Evolutionary conservation across 805 yeast species (phyloP).

Genomic region (Pichia occidentalis): DNA sequence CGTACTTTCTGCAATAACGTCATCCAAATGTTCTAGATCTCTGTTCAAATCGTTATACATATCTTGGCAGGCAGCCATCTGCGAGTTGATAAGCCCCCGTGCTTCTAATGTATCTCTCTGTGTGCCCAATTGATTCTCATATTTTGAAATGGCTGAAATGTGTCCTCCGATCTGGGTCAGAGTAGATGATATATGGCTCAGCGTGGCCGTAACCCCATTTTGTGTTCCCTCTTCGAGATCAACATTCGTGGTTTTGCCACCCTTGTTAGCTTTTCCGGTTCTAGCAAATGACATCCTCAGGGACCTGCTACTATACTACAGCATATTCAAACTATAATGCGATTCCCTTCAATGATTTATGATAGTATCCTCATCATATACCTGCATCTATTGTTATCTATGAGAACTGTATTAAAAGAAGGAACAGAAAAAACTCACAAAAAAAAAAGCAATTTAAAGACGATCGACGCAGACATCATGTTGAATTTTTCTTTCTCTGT

Average conservation of each 20-base stretch:
- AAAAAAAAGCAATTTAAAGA: too few relatives aligned
- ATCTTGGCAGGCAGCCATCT: conserved; percentile 16
- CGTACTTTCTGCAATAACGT: neutral
- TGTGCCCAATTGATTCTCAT: conserved; percentile 46
- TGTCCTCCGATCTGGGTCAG: conserved; percentile 1
- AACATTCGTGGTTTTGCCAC: neutral
- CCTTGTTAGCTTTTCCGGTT: too few relatives aligned
- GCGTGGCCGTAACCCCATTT: neutral
- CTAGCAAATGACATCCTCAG: too few relatives aligned
- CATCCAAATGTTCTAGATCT: conserved; percentile 14
- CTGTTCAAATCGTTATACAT: conserved; percentile 16
- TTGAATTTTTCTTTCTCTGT: too few relatives aligned
- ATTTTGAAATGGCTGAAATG: conserved; percentile 44
- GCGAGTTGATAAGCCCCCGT: conserved; percentile 29
- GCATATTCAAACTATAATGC: too few relatives aligned
- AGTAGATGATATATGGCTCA: conserved; percentile 3
- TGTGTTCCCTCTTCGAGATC: conserved; percentile 7
- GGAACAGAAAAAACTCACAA: too few relatives aligned
- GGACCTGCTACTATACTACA: too few relatives aligned
- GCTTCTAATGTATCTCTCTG: conserved; percentile 38
- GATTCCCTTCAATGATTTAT: too few relatives aligned
- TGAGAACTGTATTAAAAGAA: too few relatives aligned
- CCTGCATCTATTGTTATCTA: too few relatives aligned
- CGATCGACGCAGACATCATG: too few relatives aligned
- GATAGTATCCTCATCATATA: too few relatives aligned